Evolutionary conservation across 2,329 filamentous ascomycete species (phyloP).

Genomic region (Aplosporella prunicola): DNA sequence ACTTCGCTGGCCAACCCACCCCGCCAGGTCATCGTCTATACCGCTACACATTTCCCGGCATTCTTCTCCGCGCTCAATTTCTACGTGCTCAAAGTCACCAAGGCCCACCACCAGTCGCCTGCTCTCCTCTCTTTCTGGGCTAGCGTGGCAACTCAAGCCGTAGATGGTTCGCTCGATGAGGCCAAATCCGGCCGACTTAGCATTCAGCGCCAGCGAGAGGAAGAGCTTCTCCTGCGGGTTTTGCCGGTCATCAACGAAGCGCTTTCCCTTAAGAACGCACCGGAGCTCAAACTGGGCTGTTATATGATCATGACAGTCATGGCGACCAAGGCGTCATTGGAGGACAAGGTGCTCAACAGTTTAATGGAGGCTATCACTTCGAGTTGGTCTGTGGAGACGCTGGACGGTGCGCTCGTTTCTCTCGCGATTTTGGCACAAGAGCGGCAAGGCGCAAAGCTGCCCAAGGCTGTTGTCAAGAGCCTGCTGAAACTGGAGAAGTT

Average conservation of each 20-base stretch:
- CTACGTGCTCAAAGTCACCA: slow-evolving; percentile 67
- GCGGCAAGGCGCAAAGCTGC: slow-evolving; percentile 59
- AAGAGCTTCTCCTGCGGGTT: slow-evolving; percentile 61
- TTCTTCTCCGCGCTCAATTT: slow-evolving; percentile 70
- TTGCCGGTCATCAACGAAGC: slow-evolving; percentile 66
- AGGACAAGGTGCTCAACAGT: slow-evolving; percentile 69
- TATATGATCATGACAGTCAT: slow-evolving; percentile 88
- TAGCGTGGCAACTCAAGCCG: slow-evolving; percentile 73
- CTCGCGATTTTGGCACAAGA: slow-evolving; percentile 75
- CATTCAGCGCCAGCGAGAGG: slow-evolving; percentile 70
- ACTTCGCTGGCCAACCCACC: slow-evolving; percentile 67
- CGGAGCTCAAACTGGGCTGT: slow-evolving; percentile 73
- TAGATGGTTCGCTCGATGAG: slow-evolving; percentile 72
- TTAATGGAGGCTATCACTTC: slow-evolving; percentile 82
- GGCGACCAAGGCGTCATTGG: slow-evolving; percentile 69
- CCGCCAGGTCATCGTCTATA: slow-evolving; percentile 71
- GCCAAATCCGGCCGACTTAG: slow-evolving; percentile 65
- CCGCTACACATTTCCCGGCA: slow-evolving; percentile 65
- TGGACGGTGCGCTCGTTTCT: slow-evolving; percentile 65
- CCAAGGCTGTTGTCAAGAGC: slow-evolving; percentile 59
- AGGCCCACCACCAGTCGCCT: slow-evolving; percentile 62
- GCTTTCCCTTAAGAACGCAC: slow-evolving; percentile 62
- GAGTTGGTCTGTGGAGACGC: slow-evolving; percentile 66
- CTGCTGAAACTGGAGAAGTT: slow-evolving; percentile 56
- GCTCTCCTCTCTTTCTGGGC: slow-evolving; percentile 84